These are phyloP conservation scores for Russula vinacea DNA, from an alignment of 768 basidiomycete species.

Conservation along the genomic window DNA sequence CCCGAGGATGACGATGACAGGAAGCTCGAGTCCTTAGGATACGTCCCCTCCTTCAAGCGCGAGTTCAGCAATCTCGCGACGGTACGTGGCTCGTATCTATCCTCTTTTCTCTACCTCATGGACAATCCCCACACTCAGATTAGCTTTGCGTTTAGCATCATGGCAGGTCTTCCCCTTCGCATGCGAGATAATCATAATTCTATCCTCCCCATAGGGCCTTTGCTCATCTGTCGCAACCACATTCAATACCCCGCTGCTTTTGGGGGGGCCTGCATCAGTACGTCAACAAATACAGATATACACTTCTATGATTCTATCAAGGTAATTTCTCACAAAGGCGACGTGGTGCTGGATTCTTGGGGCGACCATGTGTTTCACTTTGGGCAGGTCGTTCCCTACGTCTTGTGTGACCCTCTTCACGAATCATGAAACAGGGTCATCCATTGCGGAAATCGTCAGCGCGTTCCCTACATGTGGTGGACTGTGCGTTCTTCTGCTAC, in stretches of 20 bases:
- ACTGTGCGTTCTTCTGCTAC: constrained; percentile 43
- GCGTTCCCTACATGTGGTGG: constrained; percentile 75
- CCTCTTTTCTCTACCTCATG: not conserved
- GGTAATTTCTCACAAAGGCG: constrained; percentile 39
- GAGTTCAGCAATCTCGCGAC: constrained; percentile 85
- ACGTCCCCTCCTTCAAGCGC: constrained; percentile 76
- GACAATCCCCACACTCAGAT: constrained; percentile 41
- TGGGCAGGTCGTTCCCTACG: constrained; percentile 39
- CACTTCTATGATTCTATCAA: not conserved
- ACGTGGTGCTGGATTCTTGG: constrained; percentile 78
- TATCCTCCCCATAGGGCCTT: constrained; percentile 48
- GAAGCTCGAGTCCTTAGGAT: constrained; percentile 63
- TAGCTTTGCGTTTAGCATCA: constrained; percentile 75
- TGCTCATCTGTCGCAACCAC: constrained; percentile 77
- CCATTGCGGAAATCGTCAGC: constrained; percentile 75
- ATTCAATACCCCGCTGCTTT: constrained; percentile 67
- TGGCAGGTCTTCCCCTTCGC: constrained; percentile 41
- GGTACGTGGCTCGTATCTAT: constrained; percentile 39
- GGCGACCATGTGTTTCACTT: constrained; percentile 67
- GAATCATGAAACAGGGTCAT: constrained; percentile 40
- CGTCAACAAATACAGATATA: constrained; percentile 28
- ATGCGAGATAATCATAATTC: constrained; percentile 1
- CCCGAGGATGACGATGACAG: constrained; percentile 52
- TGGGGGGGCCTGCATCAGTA: constrained; percentile 69
- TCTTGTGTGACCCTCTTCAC: not conserved